phyloP scores from a whole-genome alignment of 2,329 filamentous ascomycete genomes.

The Alternaria ethzedia region DNA sequence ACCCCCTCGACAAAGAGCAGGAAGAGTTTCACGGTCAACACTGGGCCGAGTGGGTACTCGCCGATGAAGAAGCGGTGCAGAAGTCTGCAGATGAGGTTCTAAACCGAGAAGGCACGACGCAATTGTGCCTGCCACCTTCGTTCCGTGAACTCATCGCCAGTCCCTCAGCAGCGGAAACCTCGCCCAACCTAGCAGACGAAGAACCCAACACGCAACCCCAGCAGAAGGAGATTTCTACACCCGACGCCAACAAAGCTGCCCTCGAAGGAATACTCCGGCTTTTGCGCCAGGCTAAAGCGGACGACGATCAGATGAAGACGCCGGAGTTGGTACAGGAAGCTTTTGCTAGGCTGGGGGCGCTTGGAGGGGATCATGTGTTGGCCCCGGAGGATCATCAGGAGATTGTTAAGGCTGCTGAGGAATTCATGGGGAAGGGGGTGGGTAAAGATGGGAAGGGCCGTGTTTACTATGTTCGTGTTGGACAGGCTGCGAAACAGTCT shows the following conservation, averaged over 20 bases:
- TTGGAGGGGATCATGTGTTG: background rate
- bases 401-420: background rate
- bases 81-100: background rate
- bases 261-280: background rate
- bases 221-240: background rate
- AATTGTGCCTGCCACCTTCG: background rate
- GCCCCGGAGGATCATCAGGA: background rate
- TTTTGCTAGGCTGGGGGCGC: background rate
- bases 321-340: background rate
- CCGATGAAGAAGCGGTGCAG: background rate
- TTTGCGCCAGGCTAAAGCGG: background rate
- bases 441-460: background rate
- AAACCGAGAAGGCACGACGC: background rate
- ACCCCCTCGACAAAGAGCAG: background rate
- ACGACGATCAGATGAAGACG: background rate
- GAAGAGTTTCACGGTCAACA: background rate
- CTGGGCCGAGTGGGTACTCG: background rate
- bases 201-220: background rate
- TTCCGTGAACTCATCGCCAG: background rate
- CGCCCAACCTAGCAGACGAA: background rate
- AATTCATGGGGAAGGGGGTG: background rate
- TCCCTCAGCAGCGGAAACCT: background rate
- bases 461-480: background rate
- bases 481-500: background rate
- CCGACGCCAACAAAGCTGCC: background rate